phyloP scores from a whole-genome alignment of 2,329 filamentous ascomycete species.

The Fusarium avenaceum region DNA sequence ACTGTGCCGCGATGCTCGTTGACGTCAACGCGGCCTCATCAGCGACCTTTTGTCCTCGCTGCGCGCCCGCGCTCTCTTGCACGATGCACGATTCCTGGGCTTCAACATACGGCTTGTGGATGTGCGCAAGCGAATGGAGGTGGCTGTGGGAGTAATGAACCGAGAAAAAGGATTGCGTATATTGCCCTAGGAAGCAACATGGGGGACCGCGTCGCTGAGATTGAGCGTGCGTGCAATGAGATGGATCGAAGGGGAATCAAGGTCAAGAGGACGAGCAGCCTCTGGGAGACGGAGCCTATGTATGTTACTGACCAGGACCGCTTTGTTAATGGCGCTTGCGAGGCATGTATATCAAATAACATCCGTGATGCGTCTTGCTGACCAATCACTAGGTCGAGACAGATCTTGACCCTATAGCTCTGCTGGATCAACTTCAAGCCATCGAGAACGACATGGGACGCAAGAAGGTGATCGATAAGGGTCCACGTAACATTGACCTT shows the following conservation, averaged over 20 bases:
- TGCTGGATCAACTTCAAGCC: constrained; percentile 84
- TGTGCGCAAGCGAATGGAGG: constrained; percentile 53
- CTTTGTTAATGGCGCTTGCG: constrained; percentile 93
- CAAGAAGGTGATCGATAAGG: constrained; percentile 89
- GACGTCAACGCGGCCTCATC: constrained; percentile 23
- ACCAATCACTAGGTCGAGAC: constrained; percentile 78
- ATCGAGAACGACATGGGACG: constrained; percentile 87
- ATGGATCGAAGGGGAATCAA: constrained; percentile 81
- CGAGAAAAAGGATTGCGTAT: constrained; percentile 70
- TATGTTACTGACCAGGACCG: constrained; percentile 90
- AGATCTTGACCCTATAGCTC: constrained; percentile 76
- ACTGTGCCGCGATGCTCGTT: constrained; percentile 27
- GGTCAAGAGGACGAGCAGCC: constrained; percentile 83
- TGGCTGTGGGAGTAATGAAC: constrained; percentile 47
- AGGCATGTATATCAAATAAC: constrained; percentile 69
- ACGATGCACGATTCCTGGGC: constrained; percentile 21
- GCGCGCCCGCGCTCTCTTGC: constrained; percentile 34
- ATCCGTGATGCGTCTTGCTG: constrained; percentile 7
- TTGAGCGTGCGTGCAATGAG: constrained; percentile 84
- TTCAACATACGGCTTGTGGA: constrained; percentile 52
- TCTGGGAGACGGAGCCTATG: constrained; percentile 98
- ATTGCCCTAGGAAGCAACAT: constrained; percentile 94
- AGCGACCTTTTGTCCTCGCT: constrained; percentile 21
- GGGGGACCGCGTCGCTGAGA: constrained; percentile 85
- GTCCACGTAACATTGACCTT: constrained; percentile 92